These are phyloP conservation scores for Debaryomycetaceae sp. DNA, from an alignment of 1,139 yeast species.

Conservation along the genomic window DNA sequence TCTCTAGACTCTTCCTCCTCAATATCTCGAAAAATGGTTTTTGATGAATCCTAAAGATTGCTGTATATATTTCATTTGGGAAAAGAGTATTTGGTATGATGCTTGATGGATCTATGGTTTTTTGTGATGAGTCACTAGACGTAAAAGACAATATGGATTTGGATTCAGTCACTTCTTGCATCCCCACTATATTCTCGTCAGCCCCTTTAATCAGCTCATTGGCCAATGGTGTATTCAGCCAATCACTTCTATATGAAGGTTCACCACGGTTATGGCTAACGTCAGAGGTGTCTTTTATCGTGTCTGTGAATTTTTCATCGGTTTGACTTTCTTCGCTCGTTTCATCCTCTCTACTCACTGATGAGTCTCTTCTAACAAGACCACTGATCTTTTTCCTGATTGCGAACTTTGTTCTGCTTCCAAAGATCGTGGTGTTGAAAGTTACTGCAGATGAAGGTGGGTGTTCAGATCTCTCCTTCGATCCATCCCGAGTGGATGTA, in stretches of 20 bases:
- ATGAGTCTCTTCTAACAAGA: neutral
- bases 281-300: neutral
- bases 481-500: neutral
- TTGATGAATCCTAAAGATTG: slow-evolving; percentile 1
- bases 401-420: neutral
- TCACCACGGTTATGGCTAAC: neutral
- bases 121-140: neutral
- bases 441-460: neutral
- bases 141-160: neutral
- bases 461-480: neutral
- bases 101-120: neutral
- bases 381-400: neutral
- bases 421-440: neutral
- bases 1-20: neutral
- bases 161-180: neutral
- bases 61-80: neutral
- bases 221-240: neutral
- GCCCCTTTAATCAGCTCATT: neutral
- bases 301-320: neutral
- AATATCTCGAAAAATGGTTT: slow-evolving; percentile 1
- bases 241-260: neutral
- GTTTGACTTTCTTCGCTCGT: neutral
- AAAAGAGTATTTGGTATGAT: neutral
- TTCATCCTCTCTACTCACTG: neutral
- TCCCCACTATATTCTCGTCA: neutral